These are phyloP conservation scores for Nigrospora sphaerica DNA, from an alignment of 2,329 filamentous ascomycete species.

Conservation along the genomic window DNA sequence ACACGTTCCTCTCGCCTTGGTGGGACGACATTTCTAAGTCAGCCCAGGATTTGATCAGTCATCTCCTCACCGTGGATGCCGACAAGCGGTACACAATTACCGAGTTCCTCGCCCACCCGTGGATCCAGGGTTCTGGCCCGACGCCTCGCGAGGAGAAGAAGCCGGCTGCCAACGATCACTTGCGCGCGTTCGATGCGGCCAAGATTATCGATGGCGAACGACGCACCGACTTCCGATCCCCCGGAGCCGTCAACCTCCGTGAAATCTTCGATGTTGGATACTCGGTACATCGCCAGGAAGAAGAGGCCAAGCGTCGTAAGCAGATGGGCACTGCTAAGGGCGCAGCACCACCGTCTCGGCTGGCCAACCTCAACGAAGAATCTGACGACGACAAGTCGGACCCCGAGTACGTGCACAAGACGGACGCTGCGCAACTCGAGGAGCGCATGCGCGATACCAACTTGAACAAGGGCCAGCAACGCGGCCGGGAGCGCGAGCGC, in stretches of 20 bases:
- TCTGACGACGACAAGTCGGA: conserved; percentile 51
- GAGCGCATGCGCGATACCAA: conserved; percentile 82
- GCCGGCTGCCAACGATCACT: conserved; percentile 31
- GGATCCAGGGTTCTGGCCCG: conserved; percentile 65
- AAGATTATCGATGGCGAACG: conserved; percentile 52
- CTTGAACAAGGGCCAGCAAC: conserved; percentile 47
- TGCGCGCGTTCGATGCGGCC: conserved; percentile 50
- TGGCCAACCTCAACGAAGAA: conserved; percentile 64
- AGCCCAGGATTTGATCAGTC: conserved; percentile 88
- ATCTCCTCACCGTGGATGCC: conserved; percentile 89
- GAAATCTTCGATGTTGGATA: conserved; percentile 99
- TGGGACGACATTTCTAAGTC: conserved; percentile 98
- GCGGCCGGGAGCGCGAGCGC: conserved; percentile 43
- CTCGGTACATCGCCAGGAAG: conserved; percentile 91
- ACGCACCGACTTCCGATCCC: conserved; percentile 88
- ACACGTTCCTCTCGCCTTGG: conserved; percentile 96
- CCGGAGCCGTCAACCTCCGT: conserved; percentile 87
- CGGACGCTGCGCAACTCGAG: conserved; percentile 62
- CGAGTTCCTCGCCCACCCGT: conserved; percentile 90
- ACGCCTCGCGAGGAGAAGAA: conserved; percentile 55
- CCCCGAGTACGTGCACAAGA: conserved; percentile 33
- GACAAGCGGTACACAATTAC: conserved; percentile 91
- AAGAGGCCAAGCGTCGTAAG: conserved; percentile 87
- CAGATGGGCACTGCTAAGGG: conserved; percentile 68
- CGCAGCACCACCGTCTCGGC: conserved; percentile 35